A percentile compares a stretch with the other conserved stretches of the same genome.
phyloP scores from a whole-genome alignment of 768 basidiomycete genomes.

The Tulasnella sp. region DNA sequence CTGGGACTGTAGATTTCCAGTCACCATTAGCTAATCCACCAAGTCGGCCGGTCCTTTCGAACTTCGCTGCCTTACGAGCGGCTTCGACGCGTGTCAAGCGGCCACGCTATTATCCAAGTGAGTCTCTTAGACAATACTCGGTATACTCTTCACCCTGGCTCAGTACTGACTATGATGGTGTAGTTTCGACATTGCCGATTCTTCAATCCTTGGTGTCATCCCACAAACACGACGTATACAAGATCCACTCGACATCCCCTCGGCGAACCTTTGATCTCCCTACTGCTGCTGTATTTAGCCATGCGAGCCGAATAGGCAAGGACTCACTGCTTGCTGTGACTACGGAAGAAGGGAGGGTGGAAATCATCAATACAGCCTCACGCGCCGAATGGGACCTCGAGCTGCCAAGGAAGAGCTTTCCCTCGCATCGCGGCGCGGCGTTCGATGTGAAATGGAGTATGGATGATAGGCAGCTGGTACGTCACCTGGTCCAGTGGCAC shows the following conservation, averaged over 20 bases:
- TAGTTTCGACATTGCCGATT: conserved; percentile 2
- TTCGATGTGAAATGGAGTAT: conserved; percentile 13
- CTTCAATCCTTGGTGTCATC: conserved; percentile 16
- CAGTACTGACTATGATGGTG: background rate
- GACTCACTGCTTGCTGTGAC: conserved; percentile 1
- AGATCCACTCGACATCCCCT: conserved; percentile 3
- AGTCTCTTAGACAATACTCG: background rate
- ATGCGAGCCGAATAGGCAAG: conserved; percentile 2
- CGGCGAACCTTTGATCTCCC: conserved; percentile 2
- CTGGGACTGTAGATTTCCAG: background rate
- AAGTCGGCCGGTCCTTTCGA: background rate
- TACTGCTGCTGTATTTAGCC: background rate
- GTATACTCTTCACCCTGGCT: background rate
- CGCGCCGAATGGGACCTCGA: background rate
- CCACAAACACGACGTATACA: conserved; percentile 7
- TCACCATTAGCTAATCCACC: background rate
- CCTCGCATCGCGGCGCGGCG: background rate
- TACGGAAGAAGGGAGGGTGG: conserved; percentile 16
- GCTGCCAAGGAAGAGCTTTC: conserved; percentile 4
- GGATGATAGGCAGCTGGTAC: conserved; percentile 12
- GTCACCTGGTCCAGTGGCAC: background rate
- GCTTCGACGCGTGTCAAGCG: background rate
- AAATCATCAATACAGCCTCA: conserved; percentile 1
- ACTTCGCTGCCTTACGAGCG: background rate
- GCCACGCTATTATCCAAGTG: background rate